Percentiles rank a stretch among this genome's conserved stretches.
phyloP scores from a whole-genome alignment of 805 yeast species.

The Kodamaea neixiangensis region DNA sequence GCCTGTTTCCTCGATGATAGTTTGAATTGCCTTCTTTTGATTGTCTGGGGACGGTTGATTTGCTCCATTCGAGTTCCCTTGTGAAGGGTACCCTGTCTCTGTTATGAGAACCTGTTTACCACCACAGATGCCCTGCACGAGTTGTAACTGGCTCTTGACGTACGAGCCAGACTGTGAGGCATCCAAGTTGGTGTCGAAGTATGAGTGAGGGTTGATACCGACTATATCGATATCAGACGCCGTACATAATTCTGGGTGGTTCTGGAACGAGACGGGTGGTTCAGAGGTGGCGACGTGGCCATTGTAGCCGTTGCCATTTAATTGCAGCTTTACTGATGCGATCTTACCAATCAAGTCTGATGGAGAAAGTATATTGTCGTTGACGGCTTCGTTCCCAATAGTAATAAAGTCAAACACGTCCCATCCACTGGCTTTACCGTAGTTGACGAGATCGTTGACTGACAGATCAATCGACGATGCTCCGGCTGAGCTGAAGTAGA shows the following conservation, averaged over 20 bases:
- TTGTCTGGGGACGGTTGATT: constrained; percentile 72
- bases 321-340: constrained; percentile 56
- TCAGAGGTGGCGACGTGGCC: constrained; percentile 85
- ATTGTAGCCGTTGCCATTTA: constrained; percentile 69
- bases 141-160: constrained; percentile 59
- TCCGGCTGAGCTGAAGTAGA: constrained; percentile 62
- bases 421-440: constrained; percentile 60
- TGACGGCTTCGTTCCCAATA: constrained; percentile 87
- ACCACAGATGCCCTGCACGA: constrained; percentile 59
- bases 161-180: constrained; percentile 75
- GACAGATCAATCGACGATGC: constrained; percentile 66
- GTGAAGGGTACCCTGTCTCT: constrained; percentile 89
- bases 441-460: constrained; percentile 52
- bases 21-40: constrained; percentile 67
- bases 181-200: constrained; percentile 63
- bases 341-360: constrained; percentile 67
- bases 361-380: constrained; percentile 60
- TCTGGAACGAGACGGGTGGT: constrained; percentile 75
- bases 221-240: constrained; percentile 73
- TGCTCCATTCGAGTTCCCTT: constrained; percentile 68
- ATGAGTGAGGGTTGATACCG: constrained; percentile 85
- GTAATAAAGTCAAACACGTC: constrained; percentile 73
- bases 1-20: constrained; percentile 59
- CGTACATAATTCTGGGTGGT: constrained; percentile 68
- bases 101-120: constrained; percentile 60